A percentile compares a stretch with the other conserved stretches of the same genome.
phyloP scores from a whole-genome alignment of 2,329 filamentous ascomycete species.

The Aureobasidium sp. region DNA sequence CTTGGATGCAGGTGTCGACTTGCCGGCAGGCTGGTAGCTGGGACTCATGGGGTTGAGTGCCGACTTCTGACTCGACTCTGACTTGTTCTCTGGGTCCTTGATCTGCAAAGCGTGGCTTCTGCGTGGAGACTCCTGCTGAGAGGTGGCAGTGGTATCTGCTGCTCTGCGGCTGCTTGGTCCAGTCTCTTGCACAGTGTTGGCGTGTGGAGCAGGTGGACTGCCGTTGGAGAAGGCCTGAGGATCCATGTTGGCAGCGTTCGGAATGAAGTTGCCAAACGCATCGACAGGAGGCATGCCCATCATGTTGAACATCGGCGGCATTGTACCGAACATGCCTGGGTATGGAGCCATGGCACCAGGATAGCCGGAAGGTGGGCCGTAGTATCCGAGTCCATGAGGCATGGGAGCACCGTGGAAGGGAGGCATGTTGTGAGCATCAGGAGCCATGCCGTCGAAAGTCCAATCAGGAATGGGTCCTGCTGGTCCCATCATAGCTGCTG shows the following conservation, averaged over 20 bases:
- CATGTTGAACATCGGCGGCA: constrained; percentile 10
- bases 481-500: background rate
- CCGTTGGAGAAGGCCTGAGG: constrained; percentile 4
- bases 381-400: background rate
- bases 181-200: background rate
- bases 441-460: constrained; percentile 5
- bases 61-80: constrained; percentile 19
- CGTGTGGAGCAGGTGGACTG: background rate
- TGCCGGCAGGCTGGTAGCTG: constrained; percentile 25
- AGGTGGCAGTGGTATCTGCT: background rate
- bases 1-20: constrained; percentile 10
- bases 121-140: constrained; percentile 15
- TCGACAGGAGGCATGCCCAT: constrained; percentile 11
- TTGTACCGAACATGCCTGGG: background rate
- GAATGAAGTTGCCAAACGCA: background rate
- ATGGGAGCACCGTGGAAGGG: constrained; percentile 1
- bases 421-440: constrained; percentile 1
- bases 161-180: background rate
- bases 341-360: background rate
- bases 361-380: background rate
- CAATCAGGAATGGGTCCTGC: constrained; percentile 3
- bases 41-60: constrained; percentile 30
- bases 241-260: background rate
- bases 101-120: constrained; percentile 26
- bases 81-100: constrained; percentile 22